A percentile compares a stretch with the other conserved stretches of the same genome.
Evolutionary conservation across 495 filamentous ascomycete genomes (phyloP).

Genomic region (Polyplosphaeria fusca): DNA sequence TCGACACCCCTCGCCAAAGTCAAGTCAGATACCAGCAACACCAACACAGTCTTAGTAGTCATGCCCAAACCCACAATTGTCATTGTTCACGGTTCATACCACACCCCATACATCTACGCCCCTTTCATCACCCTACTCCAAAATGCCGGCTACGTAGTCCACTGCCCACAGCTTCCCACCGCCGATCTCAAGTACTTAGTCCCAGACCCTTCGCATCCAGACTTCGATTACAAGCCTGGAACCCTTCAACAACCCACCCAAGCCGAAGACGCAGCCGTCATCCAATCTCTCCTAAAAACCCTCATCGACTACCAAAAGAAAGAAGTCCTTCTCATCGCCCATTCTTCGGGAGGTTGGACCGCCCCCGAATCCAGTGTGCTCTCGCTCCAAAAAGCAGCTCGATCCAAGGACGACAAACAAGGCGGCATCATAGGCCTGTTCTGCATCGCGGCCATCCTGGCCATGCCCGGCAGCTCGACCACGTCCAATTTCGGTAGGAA

Average conservation of each 20-base stretch:
- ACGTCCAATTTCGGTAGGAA: neutral
- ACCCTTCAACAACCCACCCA: conserved; percentile 37
- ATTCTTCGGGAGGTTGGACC: conserved; percentile 43
- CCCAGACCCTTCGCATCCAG: conserved; percentile 35
- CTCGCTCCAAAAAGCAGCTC: conserved; percentile 31
- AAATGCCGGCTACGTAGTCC: conserved; percentile 32
- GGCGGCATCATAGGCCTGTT: conserved; percentile 44
- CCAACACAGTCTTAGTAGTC: neutral
- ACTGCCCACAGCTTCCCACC: conserved; percentile 43
- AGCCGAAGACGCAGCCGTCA: conserved; percentile 32
- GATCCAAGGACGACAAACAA: conserved; percentile 25
- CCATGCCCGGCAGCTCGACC: conserved; percentile 39
- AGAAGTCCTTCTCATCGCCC: conserved; percentile 35
- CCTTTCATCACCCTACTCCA: conserved; percentile 36
- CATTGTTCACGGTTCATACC: conserved; percentile 37
- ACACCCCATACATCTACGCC: conserved; percentile 39
- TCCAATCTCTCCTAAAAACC: conserved; percentile 27
- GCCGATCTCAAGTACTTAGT: conserved; percentile 37
- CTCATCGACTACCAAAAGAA: conserved; percentile 35
- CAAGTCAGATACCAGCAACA: no score
- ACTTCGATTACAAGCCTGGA: conserved; percentile 34
- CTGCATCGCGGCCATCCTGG: conserved; percentile 38
- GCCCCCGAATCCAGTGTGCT: conserved; percentile 39
- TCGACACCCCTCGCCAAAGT: no score
- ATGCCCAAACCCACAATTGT: conserved; percentile 4